Evolutionary conservation across 2,329 filamentous ascomycete genomes (phyloP).

Genomic region (Cytospora leucostoma): DNA sequence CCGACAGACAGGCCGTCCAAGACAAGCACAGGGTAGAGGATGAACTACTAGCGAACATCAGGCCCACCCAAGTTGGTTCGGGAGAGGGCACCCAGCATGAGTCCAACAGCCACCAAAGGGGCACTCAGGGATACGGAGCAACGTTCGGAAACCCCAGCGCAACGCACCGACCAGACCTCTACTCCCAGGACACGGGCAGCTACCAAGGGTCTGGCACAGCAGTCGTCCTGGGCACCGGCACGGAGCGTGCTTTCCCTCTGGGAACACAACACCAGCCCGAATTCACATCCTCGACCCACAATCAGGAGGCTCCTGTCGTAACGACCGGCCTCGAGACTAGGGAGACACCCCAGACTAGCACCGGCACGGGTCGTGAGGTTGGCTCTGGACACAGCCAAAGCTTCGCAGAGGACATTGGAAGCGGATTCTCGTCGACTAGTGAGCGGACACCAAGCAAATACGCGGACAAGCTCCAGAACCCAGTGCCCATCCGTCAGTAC

Average conservation of each 20-base stretch:
- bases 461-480: not conserved
- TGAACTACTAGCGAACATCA: conserved; percentile 69
- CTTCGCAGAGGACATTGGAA: not conserved
- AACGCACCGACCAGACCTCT: not conserved
- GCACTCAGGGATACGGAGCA: not conserved
- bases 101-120: not conserved
- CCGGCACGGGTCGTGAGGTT: not conserved
- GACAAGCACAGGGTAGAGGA: conserved; percentile 75
- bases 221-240: conserved; percentile 12
- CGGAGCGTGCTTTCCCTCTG: conserved; percentile 19
- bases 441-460: not conserved
- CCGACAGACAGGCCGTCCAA: conserved; percentile 66
- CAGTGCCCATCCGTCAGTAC: too few species aligned
- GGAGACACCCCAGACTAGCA: not conserved
- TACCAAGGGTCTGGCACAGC: not conserved
- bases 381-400: not conserved
- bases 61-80: conserved; percentile 39
- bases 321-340: not conserved
- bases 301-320: not conserved
- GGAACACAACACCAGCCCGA: not conserved
- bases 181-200: not conserved
- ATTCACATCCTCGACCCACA: not conserved
- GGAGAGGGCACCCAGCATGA: not conserved
- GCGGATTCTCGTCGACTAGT: not conserved
- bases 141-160: not conserved